Evolutionary conservation across 768 basidiomycete species (phyloP), one percentile per base, ranked within the genome.

Genomic region (Daedalea quercina): DNA sequence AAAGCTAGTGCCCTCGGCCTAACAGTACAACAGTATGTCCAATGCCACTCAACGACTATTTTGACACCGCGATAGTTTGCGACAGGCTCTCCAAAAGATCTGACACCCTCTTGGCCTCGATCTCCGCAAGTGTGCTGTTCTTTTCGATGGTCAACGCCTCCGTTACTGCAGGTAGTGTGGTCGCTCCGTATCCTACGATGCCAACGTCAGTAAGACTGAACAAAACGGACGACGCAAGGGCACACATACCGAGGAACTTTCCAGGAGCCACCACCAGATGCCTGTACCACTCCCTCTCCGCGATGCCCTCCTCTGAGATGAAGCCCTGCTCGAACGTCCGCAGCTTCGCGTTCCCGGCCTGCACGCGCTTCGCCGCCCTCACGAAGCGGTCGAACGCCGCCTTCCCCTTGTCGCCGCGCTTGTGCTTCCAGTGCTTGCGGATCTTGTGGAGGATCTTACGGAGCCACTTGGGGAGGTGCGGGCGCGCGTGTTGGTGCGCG

Each of bases 241-340:
- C 12, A 69, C 77, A 59, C 59, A 31, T 31, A 87, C 87, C 85
- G 41, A 86, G 80, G 81, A 85, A 85, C 67, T 87, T 84, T 35
- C 91, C 92, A 23, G 93, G 92, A 2, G 92, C 90, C 34, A 92
- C 89, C 35, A 78, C 90, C 19, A 92, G 73, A 67, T 93, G 87
- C 62, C 73, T 81, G 65, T 87, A 94, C 92, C 92, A 94, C 64
- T 90, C 85, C 22, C 88, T 75, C 50, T 84, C 82, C 57, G 82
- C 81, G 55, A 93, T 81, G 0, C 92, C 93, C 17, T 72, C 80
- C 62, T 85, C 73, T 2, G 80, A 81, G 54, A 94, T 85, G 65
- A 95, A 90, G 1, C 90, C 90, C 46, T 78, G 79, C 65, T 92
- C 90, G 58, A 91, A 90, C 7, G 71, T 68, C 13, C 74, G 68